Evolutionary conservation across 129 eudicot species (phyloP), one percentile per base, ranked within the genome.

Genomic region (Gnaphalium uliginosum): DNA sequence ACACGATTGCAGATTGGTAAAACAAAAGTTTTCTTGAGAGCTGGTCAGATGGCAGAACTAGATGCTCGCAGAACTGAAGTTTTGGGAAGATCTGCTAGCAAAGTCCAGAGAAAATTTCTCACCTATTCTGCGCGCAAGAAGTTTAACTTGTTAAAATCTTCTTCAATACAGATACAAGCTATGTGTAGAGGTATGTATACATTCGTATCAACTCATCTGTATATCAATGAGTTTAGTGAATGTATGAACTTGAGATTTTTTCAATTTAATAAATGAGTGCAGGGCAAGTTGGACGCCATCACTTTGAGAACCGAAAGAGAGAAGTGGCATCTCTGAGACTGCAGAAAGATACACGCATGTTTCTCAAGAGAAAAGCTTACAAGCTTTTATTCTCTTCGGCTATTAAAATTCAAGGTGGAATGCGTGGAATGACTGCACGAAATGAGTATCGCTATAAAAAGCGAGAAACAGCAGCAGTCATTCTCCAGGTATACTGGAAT

Each of bases 11-110:
- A 92, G 98, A 72, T 92, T 83, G 98, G 98, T 79, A 89, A 89
- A 85, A 89, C 98, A 56, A 92, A 92, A 76, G 87, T 89, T 59
- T 92, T 92, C 81, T 90, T 92, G 3, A 87, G 98, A 86, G 96
- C 94, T 39, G 98, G 98, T 77, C 98, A 92, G 81, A 89, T 92
- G 96, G 98, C 96, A 70, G 98, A 92, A 79, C 84, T 92, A 62
- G 98, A 89, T 85, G 86, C 95, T 71, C 84, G 77, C 21, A 76
- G 96, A 64, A 85, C 59, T 83, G 90, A 86, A 85, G 85, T 92
- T 57, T 88, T 92, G 69, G 96, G 96, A 81, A 86, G 71, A 83
- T 92, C 96, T 62, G 98, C 96, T 4, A 66, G 85, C 81, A 79
- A 76, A 69, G 85, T 92, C 72, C 98, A 92, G 76, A 81, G 85